phyloP scores from a whole-genome alignment of 768 basidiomycete genomes.

The Suillus luteus region DNA sequence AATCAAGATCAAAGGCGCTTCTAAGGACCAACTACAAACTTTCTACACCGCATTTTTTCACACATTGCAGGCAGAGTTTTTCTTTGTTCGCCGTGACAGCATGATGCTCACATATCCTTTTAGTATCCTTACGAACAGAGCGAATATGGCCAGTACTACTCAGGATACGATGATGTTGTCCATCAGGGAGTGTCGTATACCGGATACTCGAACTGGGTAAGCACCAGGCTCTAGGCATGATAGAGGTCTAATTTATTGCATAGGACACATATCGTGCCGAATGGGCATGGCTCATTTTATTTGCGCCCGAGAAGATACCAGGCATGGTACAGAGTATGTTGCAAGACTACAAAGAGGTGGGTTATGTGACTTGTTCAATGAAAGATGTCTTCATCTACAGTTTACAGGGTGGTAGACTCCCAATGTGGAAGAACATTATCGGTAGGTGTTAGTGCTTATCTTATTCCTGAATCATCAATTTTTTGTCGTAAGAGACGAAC shows the following conservation, averaged over 20 bases:
- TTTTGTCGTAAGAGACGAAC: slow-evolving; percentile 58
- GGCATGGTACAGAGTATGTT: slow-evolving; percentile 82
- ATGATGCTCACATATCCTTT: slow-evolving; percentile 11
- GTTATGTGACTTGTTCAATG: slow-evolving; percentile 11
- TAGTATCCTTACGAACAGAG: slow-evolving; percentile 79
- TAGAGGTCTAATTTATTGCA: not conserved
- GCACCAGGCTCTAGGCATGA: slow-evolving; percentile 17
- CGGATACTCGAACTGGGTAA: slow-evolving; percentile 79
- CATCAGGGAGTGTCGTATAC: slow-evolving; percentile 73
- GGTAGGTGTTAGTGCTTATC: slow-evolving; percentile 38
- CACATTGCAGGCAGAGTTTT: slow-evolving; percentile 50
- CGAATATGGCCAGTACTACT: slow-evolving; percentile 71
- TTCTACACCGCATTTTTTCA: slow-evolving; percentile 69
- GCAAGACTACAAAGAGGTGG: slow-evolving; percentile 70
- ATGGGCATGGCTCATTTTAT: slow-evolving; percentile 78
- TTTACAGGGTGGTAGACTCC: slow-evolving; percentile 72
- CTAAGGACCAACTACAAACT: slow-evolving; percentile 44
- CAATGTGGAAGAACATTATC: slow-evolving; percentile 90
- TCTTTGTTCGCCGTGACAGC: not conserved
- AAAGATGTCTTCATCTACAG: not conserved
- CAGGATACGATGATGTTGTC: slow-evolving; percentile 69
- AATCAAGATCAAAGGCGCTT: slow-evolving; percentile 51
- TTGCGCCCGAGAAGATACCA: slow-evolving; percentile 75
- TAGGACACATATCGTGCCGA: slow-evolving; percentile 76
- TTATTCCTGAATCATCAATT: not conserved